phyloP scores from a whole-genome alignment of 23 red algal genomes.

The Chondrus crispus region DNA sequence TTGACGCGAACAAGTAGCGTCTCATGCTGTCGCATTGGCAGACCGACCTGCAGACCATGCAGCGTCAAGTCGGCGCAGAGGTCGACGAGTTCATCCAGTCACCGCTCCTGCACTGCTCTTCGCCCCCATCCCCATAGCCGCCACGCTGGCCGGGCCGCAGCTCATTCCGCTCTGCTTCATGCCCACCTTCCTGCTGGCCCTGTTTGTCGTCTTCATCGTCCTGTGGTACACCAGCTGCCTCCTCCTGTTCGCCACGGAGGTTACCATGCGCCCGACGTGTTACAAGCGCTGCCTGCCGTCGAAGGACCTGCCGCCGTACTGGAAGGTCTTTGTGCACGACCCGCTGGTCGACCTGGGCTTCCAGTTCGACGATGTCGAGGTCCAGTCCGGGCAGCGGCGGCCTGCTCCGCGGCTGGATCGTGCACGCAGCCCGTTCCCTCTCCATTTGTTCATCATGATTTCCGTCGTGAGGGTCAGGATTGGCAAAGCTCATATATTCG shows the following conservation, averaged over 20 bases:
- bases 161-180: conserved; percentile 72
- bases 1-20: too few relatives aligned
- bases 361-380: conserved; percentile 56
- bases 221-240: conserved; percentile 74
- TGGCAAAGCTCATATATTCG: too few relatives aligned
- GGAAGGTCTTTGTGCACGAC: conserved; percentile 76
- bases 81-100: conserved; percentile 55
- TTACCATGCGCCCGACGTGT: conserved; percentile 94
- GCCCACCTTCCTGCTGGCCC: conserved; percentile 29
- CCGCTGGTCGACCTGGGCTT: conserved; percentile 61
- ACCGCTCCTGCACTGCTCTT: conserved; percentile 65
- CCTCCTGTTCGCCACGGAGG: conserved; percentile 71
- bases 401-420: background rate
- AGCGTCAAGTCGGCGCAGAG: conserved; percentile 6
- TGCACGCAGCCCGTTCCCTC: background rate
- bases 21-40: too few relatives aligned
- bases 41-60: background rate
- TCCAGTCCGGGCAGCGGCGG: background rate
- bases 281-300: conserved; percentile 59
- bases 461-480: too few relatives aligned
- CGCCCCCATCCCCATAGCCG: conserved; percentile 47
- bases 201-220: conserved; percentile 33
- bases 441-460: conserved; percentile 78
- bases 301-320: conserved; percentile 76
- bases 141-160: conserved; percentile 43